phyloP scores from a whole-genome alignment of 2,329 filamentous ascomycete genomes.

The Monosporascus ibericus region DNA sequence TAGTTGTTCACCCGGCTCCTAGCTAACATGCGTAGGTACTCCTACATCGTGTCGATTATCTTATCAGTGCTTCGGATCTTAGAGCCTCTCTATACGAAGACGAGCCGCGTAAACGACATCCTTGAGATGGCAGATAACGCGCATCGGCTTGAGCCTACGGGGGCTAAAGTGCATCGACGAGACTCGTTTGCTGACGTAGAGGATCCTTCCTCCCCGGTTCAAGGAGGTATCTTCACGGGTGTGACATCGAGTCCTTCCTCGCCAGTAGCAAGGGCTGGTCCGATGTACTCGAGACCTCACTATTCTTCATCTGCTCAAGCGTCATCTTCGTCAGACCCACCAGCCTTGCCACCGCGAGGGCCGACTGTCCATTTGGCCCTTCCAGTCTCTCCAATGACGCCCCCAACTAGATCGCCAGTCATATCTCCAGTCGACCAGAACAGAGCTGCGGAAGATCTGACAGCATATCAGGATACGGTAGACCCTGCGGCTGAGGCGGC shows the following conservation, averaged over 20 bases:
- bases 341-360: background rate
- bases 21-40: slow-evolving; percentile 17
- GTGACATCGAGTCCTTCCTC: slow-evolving; percentile 2
- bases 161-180: slow-evolving; percentile 4
- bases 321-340: background rate
- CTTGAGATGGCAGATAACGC: slow-evolving; percentile 14
- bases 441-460: slow-evolving; percentile 8
- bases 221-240: slow-evolving; percentile 5
- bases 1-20: background rate
- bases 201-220: background rate
- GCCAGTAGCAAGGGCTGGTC: slow-evolving; percentile 2
- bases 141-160: slow-evolving; percentile 6
- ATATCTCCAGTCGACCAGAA: slow-evolving; percentile 4
- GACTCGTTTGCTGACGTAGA: slow-evolving; percentile 1
- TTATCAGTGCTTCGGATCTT: slow-evolving; percentile 24
- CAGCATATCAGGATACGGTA: slow-evolving; percentile 6
- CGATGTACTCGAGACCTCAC: slow-evolving; percentile 1
- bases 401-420: slow-evolving; percentile 6
- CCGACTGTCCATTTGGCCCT: slow-evolving; percentile 2
- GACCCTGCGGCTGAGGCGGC: slow-evolving; percentile 22
- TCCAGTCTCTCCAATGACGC: slow-evolving; percentile 15
- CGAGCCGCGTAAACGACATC: slow-evolving; percentile 16
- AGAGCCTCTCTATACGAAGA: slow-evolving; percentile 22
- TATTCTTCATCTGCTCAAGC: background rate
- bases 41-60: slow-evolving; percentile 22